Base-by-base conservation (phyloP, 1,284 basidiomycete genomes). In the Sphaerobolus stellatus region DNA sequence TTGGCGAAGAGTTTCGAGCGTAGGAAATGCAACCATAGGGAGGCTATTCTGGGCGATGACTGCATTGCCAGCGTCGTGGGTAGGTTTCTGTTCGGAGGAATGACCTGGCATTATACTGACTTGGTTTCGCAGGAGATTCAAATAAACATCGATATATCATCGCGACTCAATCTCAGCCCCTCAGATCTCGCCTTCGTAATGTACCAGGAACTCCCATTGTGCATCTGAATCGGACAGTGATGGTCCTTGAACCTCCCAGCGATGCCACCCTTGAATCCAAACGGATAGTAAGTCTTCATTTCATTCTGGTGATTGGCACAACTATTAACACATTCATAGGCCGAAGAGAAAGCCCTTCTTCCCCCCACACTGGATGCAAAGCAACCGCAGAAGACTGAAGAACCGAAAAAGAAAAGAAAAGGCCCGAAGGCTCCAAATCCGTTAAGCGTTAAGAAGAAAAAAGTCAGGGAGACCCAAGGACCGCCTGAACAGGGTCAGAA, bases 1-100 rank as follows among this genome's bases (percentile, higher is more conserved):
- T 78, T 97, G 41, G 95, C 96, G 1, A 98, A 98, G 72, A 81
- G 75, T 1, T 97, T 95, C 65, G 96, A 98, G 73, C 80, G 96
- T 50, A 72, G 96, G 58, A 92, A 90, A 72, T 99, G 96, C 69
- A 98, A 98, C 68, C 96, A 99, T 67, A 80, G 86, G 59, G 88
- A 93, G 65, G 78, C 82, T 5, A 87, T 96, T 36, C 79, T 81
- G 0, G 88, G 90, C 18, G 82, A 89, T 48, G 90, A 92, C n/a
- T 99, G 96, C 68, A 73, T 99, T 33, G 69, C 77, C 13, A 83
- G 83, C 56, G 86, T 97, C 48, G 78, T 97, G 44, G 95, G 94
- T 90, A 64, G 60, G 87, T 67, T 24, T 18, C 29, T 14, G 16
- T 25, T 2, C 36, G 16, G 16, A 43, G 18, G 7, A 29, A 51